Evolutionary conservation across 306 rosid genomes (phyloP).

Genomic region (Glycine soja): DNA sequence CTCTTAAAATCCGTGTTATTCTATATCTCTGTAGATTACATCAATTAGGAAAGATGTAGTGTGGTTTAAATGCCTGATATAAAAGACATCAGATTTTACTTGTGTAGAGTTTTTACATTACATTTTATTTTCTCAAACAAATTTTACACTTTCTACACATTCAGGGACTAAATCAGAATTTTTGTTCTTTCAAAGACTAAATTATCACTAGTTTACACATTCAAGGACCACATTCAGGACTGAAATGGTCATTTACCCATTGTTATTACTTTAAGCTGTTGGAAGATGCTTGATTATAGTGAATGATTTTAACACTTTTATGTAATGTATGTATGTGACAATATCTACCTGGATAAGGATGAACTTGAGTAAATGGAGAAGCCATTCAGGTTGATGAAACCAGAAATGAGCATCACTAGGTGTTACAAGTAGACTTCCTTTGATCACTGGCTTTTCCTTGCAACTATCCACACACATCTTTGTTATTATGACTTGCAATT

Average conservation of each 20-base stretch:
- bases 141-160: too few relatives aligned
- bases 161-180: too few relatives aligned
- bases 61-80: background rate
- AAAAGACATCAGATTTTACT: background rate
- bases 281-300: conserved; percentile 1
- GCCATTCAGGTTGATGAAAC: conserved; percentile 68
- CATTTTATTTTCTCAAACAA: background rate
- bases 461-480: conserved; percentile 68
- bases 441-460: conserved; percentile 55
- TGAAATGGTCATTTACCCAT: too few relatives aligned
- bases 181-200: too few relatives aligned
- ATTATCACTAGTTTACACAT: too few relatives aligned
- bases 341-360: conserved; percentile 64
- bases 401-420: conserved; percentile 67
- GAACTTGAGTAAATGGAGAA: conserved; percentile 66
- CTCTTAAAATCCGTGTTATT: background rate
- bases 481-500: conserved; percentile 66
- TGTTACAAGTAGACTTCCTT: conserved; percentile 62
- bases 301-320: background rate
- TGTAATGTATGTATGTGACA: background rate
- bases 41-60: background rate
- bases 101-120: background rate
- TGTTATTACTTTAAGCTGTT: background rate
- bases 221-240: too few relatives aligned
- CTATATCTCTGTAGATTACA: background rate